Evolutionary conservation across 306 rosid species (phyloP).

Genomic region (Urtica urens): DNA sequence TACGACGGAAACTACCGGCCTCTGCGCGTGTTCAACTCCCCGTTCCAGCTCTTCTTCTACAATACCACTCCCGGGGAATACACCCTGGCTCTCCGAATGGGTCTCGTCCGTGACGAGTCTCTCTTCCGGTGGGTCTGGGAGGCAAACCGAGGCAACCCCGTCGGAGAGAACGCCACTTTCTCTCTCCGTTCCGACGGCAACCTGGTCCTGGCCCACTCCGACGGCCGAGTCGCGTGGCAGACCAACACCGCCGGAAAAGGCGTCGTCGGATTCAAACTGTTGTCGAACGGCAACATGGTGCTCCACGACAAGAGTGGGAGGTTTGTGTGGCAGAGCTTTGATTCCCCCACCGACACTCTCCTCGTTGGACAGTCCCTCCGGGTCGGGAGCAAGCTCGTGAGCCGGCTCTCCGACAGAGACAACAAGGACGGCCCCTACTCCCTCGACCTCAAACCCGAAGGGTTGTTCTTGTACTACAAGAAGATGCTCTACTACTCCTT

Average conservation of each 20-base stretch:
- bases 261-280: conserved; percentile 42
- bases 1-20: conserved; percentile 29
- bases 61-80: conserved; percentile 50
- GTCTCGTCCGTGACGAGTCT: conserved; percentile 29
- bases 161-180: conserved; percentile 40
- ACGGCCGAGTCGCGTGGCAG: conserved; percentile 58
- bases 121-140: conserved; percentile 56
- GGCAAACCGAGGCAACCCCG: conserved; percentile 45
- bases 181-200: conserved; percentile 34
- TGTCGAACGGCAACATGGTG: conserved; percentile 47
- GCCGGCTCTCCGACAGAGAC: conserved; percentile 42
- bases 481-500: conserved; percentile 21
- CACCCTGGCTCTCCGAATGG: conserved; percentile 46
- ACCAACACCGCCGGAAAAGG: conserved; percentile 41
- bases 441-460: conserved; percentile 41
- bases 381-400: conserved; percentile 30
- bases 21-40: conserved; percentile 24
- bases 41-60: conserved; percentile 47
- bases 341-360: conserved; percentile 49
- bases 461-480: conserved; percentile 39
- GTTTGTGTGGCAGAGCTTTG: conserved; percentile 62
- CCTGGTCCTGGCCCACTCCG: conserved; percentile 38
- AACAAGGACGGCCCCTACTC: conserved; percentile 53
- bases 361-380: conserved; percentile 41
- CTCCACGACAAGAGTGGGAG: conserved; percentile 26